A percentile compares a stretch with the other conserved stretches of the same genome.
These are phyloP conservation scores for Kluyveromyces starmeri DNA, from an alignment of 805 yeast genomes.

Conservation along the genomic window DNA sequence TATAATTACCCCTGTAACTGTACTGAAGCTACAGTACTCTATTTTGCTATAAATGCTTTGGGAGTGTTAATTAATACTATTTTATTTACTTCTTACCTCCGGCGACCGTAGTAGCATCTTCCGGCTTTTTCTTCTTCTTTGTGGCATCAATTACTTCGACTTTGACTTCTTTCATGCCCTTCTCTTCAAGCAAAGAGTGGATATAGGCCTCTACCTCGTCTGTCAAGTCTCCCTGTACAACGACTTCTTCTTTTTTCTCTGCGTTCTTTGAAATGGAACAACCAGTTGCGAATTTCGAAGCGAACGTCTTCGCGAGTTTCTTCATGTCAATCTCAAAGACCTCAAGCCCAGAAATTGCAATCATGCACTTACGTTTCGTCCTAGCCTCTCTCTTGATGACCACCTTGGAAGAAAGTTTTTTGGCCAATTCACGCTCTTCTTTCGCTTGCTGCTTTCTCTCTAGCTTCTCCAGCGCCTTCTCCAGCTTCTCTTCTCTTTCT, in stretches of 20 bases:
- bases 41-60: no score
- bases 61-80: no score
- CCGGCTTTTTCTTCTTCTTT: conserved; percentile 50
- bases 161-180: conserved; percentile 75
- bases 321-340: conserved; percentile 83
- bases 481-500: conserved; percentile 76
- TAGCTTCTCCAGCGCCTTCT: conserved; percentile 72
- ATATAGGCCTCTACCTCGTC: conserved; percentile 82
- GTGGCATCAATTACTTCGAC: conserved; percentile 84
- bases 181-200: conserved; percentile 60
- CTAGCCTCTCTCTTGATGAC: conserved; percentile 80
- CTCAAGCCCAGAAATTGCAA: conserved; percentile 81
- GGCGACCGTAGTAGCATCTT: conserved; percentile 9
- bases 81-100: not conserved
- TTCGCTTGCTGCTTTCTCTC: conserved; percentile 81
- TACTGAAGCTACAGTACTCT: no score
- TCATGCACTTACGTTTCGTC: conserved; percentile 79
- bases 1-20: no score
- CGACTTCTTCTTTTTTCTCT: conserved; percentile 86
- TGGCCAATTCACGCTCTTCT: conserved; percentile 74
- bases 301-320: conserved; percentile 84
- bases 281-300: conserved; percentile 93
- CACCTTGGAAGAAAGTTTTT: conserved; percentile 72
- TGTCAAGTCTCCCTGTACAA: conserved; percentile 91
- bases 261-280: conserved; percentile 84